Evolutionary conservation across 805 yeast genomes (phyloP).

Genomic region (Starmerella bacillaris): DNA sequence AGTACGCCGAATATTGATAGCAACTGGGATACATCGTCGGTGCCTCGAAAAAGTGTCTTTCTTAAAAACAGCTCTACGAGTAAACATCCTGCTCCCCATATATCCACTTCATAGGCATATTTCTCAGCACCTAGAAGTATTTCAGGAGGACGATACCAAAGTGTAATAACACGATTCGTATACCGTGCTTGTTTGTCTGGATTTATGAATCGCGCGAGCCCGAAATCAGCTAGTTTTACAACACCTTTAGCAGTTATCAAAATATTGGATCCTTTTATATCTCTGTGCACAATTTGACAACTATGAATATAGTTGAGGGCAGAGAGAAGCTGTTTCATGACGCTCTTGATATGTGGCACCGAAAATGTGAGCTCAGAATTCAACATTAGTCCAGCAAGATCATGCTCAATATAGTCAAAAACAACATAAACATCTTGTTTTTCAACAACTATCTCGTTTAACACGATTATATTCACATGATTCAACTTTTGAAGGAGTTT

Average conservation of each 20-base stretch:
- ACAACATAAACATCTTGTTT: conserved; percentile 58
- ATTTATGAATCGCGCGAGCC: conserved; percentile 45
- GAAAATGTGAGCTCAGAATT: conserved; percentile 50
- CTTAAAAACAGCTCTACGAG: conserved; percentile 63
- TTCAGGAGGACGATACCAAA: conserved; percentile 98
- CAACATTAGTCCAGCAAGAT: conserved; percentile 67
- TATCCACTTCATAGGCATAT: conserved; percentile 79
- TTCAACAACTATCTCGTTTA: conserved; percentile 81
- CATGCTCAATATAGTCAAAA: conserved; percentile 86
- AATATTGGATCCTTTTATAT: conserved; percentile 86
- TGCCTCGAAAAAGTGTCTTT: conserved; percentile 67
- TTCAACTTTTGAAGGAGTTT: conserved; percentile 64
- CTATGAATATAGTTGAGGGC: conserved; percentile 71
- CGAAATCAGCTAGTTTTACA: conserved; percentile 87
- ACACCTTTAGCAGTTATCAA: conserved; percentile 55
- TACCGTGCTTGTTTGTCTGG: conserved; percentile 43
- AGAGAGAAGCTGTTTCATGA: conserved; percentile 53
- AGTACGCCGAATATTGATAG: conserved; percentile 56
- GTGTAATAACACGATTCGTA: conserved; percentile 85
- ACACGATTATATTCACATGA: conserved; percentile 65
- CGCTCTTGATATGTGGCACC: conserved; percentile 57
- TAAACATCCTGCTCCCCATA: conserved; percentile 94
- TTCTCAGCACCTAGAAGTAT: conserved; percentile 74
- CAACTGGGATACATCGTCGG: conserved; percentile 73
- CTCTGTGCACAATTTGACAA: conserved; percentile 53